A percentile compares a stretch with the other conserved stretches of the same genome.
Evolutionary conservation across 2,329 filamentous ascomycete species (phyloP).

Genomic region (Alternaria consortialis): DNA sequence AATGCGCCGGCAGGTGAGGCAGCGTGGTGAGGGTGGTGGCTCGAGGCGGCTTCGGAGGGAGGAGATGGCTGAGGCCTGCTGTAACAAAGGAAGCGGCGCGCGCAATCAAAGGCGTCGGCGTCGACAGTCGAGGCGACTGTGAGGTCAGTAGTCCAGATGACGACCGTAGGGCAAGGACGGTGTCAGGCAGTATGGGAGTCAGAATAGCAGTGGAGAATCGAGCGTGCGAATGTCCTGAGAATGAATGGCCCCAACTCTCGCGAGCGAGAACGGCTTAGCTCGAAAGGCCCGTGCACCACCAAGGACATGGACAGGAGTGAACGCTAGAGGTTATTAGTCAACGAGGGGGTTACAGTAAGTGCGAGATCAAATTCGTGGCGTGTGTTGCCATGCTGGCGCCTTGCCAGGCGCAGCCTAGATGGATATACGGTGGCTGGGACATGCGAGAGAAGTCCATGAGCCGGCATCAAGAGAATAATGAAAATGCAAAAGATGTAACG

Average conservation of each 20-base stretch:
- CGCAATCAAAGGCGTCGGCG: slow-evolving; percentile 24
- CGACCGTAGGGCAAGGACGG: slow-evolving; percentile 23
- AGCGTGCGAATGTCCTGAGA: slow-evolving; percentile 29
- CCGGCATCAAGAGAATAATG: slow-evolving; percentile 8
- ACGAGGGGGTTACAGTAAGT: slow-evolving; percentile 18
- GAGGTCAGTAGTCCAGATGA: slow-evolving; percentile 22
- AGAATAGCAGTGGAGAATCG: slow-evolving; percentile 32
- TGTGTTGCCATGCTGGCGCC: slow-evolving; percentile 3
- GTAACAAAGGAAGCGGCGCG: slow-evolving; percentile 41
- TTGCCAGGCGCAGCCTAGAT: background rate
- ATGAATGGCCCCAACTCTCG: slow-evolving; percentile 23
- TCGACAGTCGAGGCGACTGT: slow-evolving; percentile 27
- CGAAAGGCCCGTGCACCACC: slow-evolving; percentile 10
- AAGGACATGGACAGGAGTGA: slow-evolving; percentile 20
- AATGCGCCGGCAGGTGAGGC: slow-evolving; percentile 37
- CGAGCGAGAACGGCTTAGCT: slow-evolving; percentile 22
- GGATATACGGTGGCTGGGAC: background rate
- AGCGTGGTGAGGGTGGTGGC: slow-evolving; percentile 30
- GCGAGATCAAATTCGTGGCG: slow-evolving; percentile 12
- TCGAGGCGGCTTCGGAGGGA: slow-evolving; percentile 36
- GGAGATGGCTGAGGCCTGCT: slow-evolving; percentile 29
- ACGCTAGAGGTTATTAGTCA: slow-evolving; percentile 28
- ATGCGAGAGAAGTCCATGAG: background rate
- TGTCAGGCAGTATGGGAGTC: slow-evolving; percentile 35
- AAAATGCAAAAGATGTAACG: slow-evolving; percentile 10